Evolutionary conservation across 495 filamentous ascomycete genomes (phyloP).

Genomic region (Aspergillus kassunensis): DNA sequence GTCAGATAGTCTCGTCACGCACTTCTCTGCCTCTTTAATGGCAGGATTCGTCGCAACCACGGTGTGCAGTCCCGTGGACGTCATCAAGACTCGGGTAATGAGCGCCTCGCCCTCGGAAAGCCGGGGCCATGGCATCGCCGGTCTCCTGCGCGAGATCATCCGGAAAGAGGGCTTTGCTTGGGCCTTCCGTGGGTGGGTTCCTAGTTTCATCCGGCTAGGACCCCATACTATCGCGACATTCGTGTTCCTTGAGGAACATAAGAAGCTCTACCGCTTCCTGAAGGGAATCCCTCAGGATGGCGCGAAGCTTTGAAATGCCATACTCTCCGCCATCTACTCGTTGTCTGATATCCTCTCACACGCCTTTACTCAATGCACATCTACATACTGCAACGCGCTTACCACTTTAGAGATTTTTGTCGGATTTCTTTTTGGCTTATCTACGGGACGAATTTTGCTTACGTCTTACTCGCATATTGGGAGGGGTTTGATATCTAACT

Average conservation of each 20-base stretch:
- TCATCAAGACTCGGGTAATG: conserved; percentile 97
- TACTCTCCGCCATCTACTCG: not conserved
- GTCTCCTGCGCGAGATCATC: conserved; percentile 63
- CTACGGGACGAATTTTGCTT: too few species aligned
- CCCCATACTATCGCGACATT: conserved; percentile 95
- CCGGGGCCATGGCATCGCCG: conserved; percentile 54
- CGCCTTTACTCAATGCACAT: too few species aligned
- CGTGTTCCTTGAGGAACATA: conserved; percentile 82
- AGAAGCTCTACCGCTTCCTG: conserved; percentile 48
- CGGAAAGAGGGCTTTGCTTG: conserved; percentile 75
- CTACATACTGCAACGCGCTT: too few species aligned
- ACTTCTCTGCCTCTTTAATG: conserved; percentile 80
- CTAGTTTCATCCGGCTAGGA: conserved; percentile 88
- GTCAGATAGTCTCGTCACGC: conserved; percentile 72
- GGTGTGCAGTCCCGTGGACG: conserved; percentile 90
- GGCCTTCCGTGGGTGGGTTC: conserved; percentile 98
- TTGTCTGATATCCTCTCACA: too few species aligned
- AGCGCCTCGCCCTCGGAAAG: conserved; percentile 52
- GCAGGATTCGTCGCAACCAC: conserved; percentile 95
- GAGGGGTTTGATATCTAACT: too few species aligned
- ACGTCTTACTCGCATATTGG: too few species aligned
- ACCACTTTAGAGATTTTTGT: too few species aligned
- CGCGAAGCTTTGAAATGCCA: conserved; percentile 6
- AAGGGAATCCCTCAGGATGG: conserved; percentile 33
- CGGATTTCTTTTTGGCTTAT: too few species aligned